Percentiles rank a stretch among this genome's conserved stretches.
Evolutionary conservation across 345 rosid genomes (phyloP).

Genomic region (Arabis hirsuta): DNA sequence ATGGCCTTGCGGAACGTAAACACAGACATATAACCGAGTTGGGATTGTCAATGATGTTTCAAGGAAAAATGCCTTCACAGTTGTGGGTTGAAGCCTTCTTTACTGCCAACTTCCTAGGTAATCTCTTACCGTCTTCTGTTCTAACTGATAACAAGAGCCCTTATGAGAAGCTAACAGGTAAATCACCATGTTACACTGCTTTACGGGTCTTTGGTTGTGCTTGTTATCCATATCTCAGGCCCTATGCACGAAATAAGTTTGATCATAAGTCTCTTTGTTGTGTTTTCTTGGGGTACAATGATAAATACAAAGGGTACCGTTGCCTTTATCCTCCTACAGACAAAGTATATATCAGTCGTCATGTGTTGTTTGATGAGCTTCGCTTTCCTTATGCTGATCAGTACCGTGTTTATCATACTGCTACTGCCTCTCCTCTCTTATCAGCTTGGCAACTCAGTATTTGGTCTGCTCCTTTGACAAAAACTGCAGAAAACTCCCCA

Average conservation of each 20-base stretch:
- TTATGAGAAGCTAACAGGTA: background rate
- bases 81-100: background rate
- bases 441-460: no score
- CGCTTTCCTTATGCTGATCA: background rate
- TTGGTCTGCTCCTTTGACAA: no score
- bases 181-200: background rate
- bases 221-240: background rate
- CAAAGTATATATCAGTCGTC: background rate
- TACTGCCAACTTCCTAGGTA: background rate
- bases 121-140: rapidly evolving
- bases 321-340: background rate
- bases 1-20: background rate
- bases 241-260: background rate
- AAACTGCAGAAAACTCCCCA: no score
- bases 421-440: no score
- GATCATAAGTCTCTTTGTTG: background rate
- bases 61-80: rapidly evolving
- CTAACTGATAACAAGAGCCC: background rate
- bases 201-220: background rate
- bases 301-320: background rate
- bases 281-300: background rate
- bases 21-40: background rate
- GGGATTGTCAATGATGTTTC: background rate
- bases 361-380: background rate
- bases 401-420: no score